Conservation (phyloP, 257 asterid species). For the Marsdenia floribunda region DNA sequence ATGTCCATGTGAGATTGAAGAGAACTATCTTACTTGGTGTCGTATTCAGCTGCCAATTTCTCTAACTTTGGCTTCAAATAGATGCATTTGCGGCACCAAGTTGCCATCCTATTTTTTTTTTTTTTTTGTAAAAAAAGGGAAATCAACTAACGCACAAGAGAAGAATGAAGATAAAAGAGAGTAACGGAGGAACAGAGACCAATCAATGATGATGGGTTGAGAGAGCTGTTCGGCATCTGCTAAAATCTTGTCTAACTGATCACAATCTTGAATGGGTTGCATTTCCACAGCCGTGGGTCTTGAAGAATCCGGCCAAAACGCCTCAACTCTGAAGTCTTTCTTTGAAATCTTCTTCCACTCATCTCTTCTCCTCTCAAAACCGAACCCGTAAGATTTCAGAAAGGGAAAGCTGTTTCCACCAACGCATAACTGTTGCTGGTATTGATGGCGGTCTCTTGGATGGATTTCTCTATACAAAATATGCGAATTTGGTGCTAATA, state of each 20-base stretch:
- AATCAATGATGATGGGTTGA: slow-evolving; percentile 68
- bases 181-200: slow-evolving; percentile 29
- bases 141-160: not conserved
- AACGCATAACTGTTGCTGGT: slow-evolving; percentile 25
- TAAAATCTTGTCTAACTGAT: slow-evolving; percentile 65
- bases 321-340: slow-evolving; percentile 21
- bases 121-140: not conserved
- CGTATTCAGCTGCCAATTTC: slow-evolving; percentile 78
- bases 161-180: not conserved
- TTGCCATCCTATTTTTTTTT: slow-evolving; percentile 98
- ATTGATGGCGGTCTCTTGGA: slow-evolving; percentile 26
- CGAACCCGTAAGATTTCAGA: slow-evolving; percentile 38
- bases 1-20: not conserved
- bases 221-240: slow-evolving; percentile 48
- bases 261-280: slow-evolving; percentile 47
- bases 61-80: slow-evolving; percentile 85
- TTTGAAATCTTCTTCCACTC: slow-evolving; percentile 25
- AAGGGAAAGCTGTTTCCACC: slow-evolving; percentile 24
- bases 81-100: slow-evolving; percentile 97
- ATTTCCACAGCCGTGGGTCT: slow-evolving; percentile 40
- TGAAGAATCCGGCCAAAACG: slow-evolving; percentile 47
- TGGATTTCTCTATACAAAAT: slow-evolving; percentile 52
- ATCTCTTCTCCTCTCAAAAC: slow-evolving; percentile 31
- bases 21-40: slow-evolving; percentile 51
- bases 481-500: slow-evolving; percentile 58